Conservation (phyloP, 2,329 filamentous ascomycete genomes). For the Domatiomyces globalis region DNA sequence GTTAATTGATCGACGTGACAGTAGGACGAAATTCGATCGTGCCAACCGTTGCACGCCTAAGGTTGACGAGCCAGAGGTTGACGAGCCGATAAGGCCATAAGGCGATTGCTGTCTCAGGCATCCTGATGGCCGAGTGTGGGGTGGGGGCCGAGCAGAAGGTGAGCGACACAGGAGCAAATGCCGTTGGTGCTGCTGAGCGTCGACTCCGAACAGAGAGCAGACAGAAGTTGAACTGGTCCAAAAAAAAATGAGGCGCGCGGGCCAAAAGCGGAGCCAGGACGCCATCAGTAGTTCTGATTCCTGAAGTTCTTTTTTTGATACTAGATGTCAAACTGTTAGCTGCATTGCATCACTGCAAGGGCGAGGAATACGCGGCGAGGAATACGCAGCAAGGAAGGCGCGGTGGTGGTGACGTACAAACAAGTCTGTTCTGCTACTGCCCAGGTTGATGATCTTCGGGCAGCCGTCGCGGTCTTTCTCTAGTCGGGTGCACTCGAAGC, state of each 20-base stretch:
- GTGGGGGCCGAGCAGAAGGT: not conserved
- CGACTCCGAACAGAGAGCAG: not conserved
- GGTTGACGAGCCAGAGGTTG: not conserved
- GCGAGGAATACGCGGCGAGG: not conserved
- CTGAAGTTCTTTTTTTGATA: constrained; percentile 60
- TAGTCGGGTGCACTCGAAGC: constrained; percentile 91
- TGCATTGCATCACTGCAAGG: not conserved
- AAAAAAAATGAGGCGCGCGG: not conserved
- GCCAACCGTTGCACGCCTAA: not conserved
- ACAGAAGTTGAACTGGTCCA: not conserved
- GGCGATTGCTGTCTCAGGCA: not conserved
- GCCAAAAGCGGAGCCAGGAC: too few species aligned
- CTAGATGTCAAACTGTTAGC: not conserved
- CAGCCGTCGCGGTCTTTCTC: constrained; percentile 97
- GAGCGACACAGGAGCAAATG: not conserved
- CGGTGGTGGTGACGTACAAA: too few species aligned
- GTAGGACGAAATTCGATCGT: not conserved
- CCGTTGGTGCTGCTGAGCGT: not conserved
- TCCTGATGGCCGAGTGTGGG: not conserved
- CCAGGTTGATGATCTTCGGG: constrained; percentile 98
- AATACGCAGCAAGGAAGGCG: too few species aligned
- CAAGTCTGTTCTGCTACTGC: constrained; percentile 88
- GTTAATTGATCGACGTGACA: not conserved
- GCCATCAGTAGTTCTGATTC: constrained; percentile 33
- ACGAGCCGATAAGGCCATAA: not conserved